phyloP scores from a whole-genome alignment of 78 protist genomes.

The Chrysochromulina tobinii region DNA sequence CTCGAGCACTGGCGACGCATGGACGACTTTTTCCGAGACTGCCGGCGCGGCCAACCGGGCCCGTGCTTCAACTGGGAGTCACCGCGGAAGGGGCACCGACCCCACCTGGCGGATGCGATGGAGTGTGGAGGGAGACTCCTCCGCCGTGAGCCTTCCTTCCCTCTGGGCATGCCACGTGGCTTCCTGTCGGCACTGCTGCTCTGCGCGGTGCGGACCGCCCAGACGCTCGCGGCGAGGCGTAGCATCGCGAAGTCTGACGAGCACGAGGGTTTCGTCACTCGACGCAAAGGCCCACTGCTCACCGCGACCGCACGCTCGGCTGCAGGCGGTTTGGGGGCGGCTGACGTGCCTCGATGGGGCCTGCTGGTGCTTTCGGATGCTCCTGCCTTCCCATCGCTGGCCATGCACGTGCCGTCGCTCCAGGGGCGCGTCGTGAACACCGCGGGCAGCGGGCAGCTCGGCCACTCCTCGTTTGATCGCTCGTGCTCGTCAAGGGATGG shows the following conservation, averaged over 20 bases:
- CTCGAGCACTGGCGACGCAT: not conserved
- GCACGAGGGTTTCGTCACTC: too few species aligned
- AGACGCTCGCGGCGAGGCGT: not conserved
- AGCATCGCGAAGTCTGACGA: too few species aligned
- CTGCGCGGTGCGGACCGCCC: not conserved
- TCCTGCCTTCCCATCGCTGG: slow-evolving; percentile 1
- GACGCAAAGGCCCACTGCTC: too few species aligned
- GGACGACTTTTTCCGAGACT: not conserved
- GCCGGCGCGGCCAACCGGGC: not conserved
- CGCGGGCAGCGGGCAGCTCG: not conserved
- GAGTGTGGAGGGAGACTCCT: too few species aligned
- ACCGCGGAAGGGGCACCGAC: not conserved
- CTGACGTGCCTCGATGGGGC: not conserved
- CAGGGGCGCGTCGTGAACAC: not conserved
- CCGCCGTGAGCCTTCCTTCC: not conserved
- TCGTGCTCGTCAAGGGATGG: not conserved
- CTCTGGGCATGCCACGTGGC: not conserved
- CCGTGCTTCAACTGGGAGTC: slow-evolving; percentile 9
- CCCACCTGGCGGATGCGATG: not conserved
- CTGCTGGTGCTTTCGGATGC: slow-evolving; percentile 9
- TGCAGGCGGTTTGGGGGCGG: not conserved
- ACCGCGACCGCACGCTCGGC: too few species aligned
- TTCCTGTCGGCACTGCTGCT: not conserved
- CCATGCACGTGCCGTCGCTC: not conserved
- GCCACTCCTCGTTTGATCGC: not conserved